phyloP scores from a whole-genome alignment of 1,284 basidiomycete species.

The Fistulinella staudtii region DNA sequence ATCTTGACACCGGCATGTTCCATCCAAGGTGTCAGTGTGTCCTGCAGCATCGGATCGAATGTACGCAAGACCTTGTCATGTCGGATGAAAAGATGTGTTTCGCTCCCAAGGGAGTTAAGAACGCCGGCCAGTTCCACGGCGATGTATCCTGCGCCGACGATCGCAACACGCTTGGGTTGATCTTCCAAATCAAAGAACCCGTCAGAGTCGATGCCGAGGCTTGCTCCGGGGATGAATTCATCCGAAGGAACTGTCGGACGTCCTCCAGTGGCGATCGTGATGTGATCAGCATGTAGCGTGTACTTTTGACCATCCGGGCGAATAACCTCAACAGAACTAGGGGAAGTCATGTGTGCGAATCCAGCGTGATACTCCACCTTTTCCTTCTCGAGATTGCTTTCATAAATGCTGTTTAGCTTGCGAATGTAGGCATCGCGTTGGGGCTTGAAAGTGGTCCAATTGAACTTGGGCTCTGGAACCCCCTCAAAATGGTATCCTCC shows the following conservation, averaged over 20 bases:
- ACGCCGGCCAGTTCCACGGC: constrained; percentile 93
- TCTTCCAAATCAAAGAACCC: constrained; percentile 93
- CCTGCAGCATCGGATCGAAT: constrained; percentile 87
- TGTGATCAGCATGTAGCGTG: constrained; percentile 67
- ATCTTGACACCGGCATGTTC: constrained; percentile 86
- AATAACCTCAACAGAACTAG: constrained; percentile 65
- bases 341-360: constrained; percentile 67
- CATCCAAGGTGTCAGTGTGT: constrained; percentile 93
- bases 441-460: constrained; percentile 89
- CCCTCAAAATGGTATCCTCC: constrained; percentile 78
- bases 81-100: constrained; percentile 92
- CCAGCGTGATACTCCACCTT: constrained; percentile 88
- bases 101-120: constrained; percentile 80
- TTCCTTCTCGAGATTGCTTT: constrained; percentile 84
- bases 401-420: constrained; percentile 90
- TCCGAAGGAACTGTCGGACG: constrained; percentile 80
- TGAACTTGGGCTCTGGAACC: constrained; percentile 61
- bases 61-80: constrained; percentile 87
- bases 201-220: constrained; percentile 89
- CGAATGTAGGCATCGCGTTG: constrained; percentile 96
- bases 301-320: constrained; percentile 62
- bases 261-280: constrained; percentile 87
- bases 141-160: constrained; percentile 97
- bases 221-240: constrained; percentile 82
- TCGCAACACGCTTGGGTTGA: constrained; percentile 90